Evolutionary conservation across 495 filamentous ascomycete species (phyloP).

Genomic region (Lasiosphaeria hispida): DNA sequence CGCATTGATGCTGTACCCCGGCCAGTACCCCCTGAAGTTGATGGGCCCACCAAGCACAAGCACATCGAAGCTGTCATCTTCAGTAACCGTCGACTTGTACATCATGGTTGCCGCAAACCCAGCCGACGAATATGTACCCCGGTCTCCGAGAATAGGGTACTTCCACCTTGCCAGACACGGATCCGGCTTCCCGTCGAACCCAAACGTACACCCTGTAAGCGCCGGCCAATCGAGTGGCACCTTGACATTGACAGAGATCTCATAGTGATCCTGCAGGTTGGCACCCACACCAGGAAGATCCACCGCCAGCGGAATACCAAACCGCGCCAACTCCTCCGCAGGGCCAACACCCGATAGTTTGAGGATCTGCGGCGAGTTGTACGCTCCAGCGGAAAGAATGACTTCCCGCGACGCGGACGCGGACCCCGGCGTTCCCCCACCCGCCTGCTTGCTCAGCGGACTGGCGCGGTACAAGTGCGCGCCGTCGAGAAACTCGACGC

Average conservation of each 20-base stretch:
- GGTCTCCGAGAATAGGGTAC: slow-evolving; percentile 31
- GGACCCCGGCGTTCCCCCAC: slow-evolving; percentile 40
- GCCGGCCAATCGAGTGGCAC: slow-evolving; percentile 42
- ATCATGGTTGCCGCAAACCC: slow-evolving; percentile 49
- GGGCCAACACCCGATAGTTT: slow-evolving; percentile 64
- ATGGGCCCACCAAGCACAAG: slow-evolving; percentile 54
- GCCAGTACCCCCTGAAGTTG: slow-evolving; percentile 54
- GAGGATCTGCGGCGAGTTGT: slow-evolving; percentile 62
- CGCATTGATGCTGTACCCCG: slow-evolving; percentile 48
- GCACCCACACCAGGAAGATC: slow-evolving; percentile 61
- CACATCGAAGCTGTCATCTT: slow-evolving; percentile 43
- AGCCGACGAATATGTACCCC: slow-evolving; percentile 49
- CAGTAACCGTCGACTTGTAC: slow-evolving; percentile 42
- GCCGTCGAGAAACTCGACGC: slow-evolving; percentile 63
- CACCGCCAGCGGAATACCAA: slow-evolving; percentile 49
- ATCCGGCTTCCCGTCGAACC: slow-evolving; percentile 40
- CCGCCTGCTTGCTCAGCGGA: slow-evolving; percentile 34
- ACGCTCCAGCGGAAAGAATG: slow-evolving; percentile 59
- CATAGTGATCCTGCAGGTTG: slow-evolving; percentile 68
- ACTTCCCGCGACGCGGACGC: slow-evolving; percentile 57
- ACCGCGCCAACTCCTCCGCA: slow-evolving; percentile 40
- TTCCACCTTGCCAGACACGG: slow-evolving; percentile 52
- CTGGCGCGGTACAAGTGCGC: slow-evolving; percentile 59
- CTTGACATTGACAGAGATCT: slow-evolving; percentile 48
- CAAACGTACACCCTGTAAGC: slow-evolving; percentile 47